A percentile compares a stretch with the other conserved stretches of the same genome.
These are phyloP conservation scores for Lenwebbia sp. DNA, from an alignment of 345 rosid species.

Conservation along the genomic window DNA sequence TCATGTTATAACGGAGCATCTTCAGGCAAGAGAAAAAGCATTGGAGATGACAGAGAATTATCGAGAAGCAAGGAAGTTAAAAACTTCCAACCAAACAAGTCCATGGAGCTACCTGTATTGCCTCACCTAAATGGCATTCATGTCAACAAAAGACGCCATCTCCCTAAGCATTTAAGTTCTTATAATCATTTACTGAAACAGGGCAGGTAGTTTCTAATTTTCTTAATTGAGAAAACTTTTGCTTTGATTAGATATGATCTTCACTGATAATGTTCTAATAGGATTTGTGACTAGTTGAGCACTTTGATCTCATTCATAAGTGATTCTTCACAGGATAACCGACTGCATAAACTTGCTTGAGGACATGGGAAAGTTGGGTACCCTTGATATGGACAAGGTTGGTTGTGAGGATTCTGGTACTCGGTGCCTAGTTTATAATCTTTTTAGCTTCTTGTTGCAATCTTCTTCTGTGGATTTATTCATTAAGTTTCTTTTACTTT, in stretches of 20 bases:
- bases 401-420: slow-evolving; percentile 1
- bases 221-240: not conserved
- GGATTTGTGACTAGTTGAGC: not conserved
- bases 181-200: slow-evolving; percentile 51
- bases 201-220: slow-evolving; percentile 52
- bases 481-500: not conserved
- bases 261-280: not conserved
- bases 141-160: slow-evolving; percentile 19
- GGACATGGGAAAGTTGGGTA: slow-evolving; percentile 50
- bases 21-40: slow-evolving; percentile 19
- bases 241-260: not conserved
- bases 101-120: slow-evolving; percentile 18
- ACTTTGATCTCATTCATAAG: slow-evolving; percentile 5
- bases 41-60: slow-evolving; percentile 16
- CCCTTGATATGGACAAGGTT: slow-evolving; percentile 82
- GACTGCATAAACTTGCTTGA: slow-evolving; percentile 71
- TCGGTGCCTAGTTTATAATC: not conserved
- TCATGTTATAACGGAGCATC: slow-evolving; percentile 19
- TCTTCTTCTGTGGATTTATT: not conserved
- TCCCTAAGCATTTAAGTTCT: slow-evolving; percentile 17
- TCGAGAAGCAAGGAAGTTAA: slow-evolving; percentile 20
- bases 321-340: slow-evolving; percentile 35
- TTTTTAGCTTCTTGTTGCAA: not conserved
- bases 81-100: slow-evolving; percentile 17
- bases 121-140: slow-evolving; percentile 18